A percentile compares a stretch with the other conserved stretches of the same genome.
Conservation (phyloP, 2,329 filamentous ascomycete species). For the Epichloe sp. region DNA sequence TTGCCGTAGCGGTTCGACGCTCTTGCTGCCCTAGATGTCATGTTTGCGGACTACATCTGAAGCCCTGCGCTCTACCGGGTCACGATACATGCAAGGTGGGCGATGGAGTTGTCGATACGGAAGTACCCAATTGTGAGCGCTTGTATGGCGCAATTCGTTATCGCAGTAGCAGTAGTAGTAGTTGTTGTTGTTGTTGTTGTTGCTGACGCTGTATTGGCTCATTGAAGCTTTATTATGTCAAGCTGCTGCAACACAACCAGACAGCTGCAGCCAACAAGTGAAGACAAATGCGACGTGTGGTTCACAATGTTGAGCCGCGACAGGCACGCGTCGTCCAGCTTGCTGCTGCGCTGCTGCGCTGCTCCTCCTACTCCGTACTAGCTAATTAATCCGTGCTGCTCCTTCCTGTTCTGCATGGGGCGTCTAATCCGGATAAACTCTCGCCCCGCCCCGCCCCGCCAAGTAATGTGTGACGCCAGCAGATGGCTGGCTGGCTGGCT, state of each 20-base stretch:
- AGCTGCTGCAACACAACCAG: neutral
- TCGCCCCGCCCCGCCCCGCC: neutral
- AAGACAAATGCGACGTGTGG: neutral
- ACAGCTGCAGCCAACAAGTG: neutral
- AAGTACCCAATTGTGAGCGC: too few species aligned
- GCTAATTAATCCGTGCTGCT: too few species aligned
- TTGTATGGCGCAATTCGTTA: too few species aligned
- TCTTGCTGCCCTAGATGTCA: slow-evolving; percentile 29
- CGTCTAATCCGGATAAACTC: slow-evolving; percentile 1
- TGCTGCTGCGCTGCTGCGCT: too few species aligned
- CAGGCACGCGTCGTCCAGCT: neutral
- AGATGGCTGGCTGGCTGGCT: too few species aligned
- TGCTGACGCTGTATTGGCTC: neutral
- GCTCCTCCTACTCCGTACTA: too few species aligned
- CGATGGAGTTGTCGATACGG: too few species aligned
- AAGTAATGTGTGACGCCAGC: neutral
- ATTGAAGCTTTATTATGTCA: neutral
- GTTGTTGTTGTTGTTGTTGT: too few species aligned
- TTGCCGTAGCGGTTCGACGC: slow-evolving; percentile 32
- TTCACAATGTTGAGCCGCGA: neutral
- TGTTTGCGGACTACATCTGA: slow-evolving; percentile 25
- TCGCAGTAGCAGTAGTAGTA: too few species aligned
- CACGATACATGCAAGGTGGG: neutral
- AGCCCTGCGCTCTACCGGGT: slow-evolving; percentile 2
- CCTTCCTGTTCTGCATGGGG: neutral